phyloP scores from a whole-genome alignment of 2,329 filamentous ascomycete genomes.

The Colletotrichum ledebouriae region DNA sequence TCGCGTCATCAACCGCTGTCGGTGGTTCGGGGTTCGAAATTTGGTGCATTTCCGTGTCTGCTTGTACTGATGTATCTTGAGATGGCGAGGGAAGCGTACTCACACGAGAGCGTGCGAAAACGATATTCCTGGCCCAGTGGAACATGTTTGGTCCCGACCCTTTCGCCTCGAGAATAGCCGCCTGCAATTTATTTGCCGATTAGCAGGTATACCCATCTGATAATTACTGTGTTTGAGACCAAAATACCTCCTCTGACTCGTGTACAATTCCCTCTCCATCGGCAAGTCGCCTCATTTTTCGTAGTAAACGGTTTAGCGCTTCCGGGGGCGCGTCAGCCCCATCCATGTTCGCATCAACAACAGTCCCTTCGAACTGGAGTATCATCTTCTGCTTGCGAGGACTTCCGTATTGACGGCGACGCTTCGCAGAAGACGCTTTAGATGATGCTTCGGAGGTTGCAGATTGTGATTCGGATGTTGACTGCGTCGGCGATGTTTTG shows the following conservation, averaged over 20 bases:
- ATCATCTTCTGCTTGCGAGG: constrained; percentile 8
- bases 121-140: background rate
- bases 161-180: background rate
- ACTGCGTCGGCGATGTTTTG: background rate
- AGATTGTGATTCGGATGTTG: background rate
- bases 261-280: background rate
- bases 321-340: background rate
- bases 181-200: background rate
- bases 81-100: background rate
- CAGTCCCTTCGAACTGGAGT: background rate
- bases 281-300: background rate
- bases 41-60: background rate
- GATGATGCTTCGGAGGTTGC: background rate
- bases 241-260: constrained; percentile 8
- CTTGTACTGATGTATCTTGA: constrained; percentile 3
- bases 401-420: constrained; percentile 1
- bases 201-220: background rate
- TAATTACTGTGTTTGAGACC: background rate
- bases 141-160: background rate
- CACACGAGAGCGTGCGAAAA: background rate
- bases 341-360: background rate
- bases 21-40: background rate
- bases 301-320: background rate
- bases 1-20: background rate
- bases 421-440: constrained; percentile 3